A percentile compares a stretch with the other conserved stretches of the same genome.
Conservation (phyloP, 306 rosid species). For the Geum urbanum region DNA sequence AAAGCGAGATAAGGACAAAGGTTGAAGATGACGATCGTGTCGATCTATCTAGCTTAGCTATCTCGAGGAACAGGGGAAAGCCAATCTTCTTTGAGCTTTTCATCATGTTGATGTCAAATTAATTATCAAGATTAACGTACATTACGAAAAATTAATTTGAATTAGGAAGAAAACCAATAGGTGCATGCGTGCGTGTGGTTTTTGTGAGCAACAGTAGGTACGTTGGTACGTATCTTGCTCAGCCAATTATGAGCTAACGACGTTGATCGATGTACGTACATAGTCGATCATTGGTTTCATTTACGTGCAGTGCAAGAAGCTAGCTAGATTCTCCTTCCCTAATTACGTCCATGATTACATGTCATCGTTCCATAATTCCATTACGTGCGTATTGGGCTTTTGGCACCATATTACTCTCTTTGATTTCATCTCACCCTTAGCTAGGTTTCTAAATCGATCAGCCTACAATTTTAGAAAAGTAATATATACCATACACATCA, state of each 20-base stretch:
- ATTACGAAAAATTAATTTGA: too few relatives aligned
- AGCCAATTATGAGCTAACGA: background rate
- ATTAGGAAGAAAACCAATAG: too few relatives aligned
- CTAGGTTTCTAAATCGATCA: background rate
- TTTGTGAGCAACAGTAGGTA: too few relatives aligned
- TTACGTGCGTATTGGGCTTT: background rate
- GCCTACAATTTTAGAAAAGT: background rate
- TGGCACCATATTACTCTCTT: background rate
- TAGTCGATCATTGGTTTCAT: too few relatives aligned
- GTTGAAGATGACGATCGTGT: background rate
- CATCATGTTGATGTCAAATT: conserved; percentile 8
- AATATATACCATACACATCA: background rate
- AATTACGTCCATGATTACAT: background rate
- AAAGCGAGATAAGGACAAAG: conserved; percentile 11
- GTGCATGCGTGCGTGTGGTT: too few relatives aligned
- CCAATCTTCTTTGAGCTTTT: conserved; percentile 1
- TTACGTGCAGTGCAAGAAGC: conserved; percentile 14
- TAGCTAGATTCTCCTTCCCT: too few relatives aligned
- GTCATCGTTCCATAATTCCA: background rate
- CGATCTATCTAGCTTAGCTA: background rate
- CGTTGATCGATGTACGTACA: too few relatives aligned
- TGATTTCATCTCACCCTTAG: background rate
- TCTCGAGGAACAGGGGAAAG: background rate
- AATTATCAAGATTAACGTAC: background rate
- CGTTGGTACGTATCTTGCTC: background rate